phyloP scores from a whole-genome alignment of 768 basidiomycete species.

The Suillus decipiens region DNA sequence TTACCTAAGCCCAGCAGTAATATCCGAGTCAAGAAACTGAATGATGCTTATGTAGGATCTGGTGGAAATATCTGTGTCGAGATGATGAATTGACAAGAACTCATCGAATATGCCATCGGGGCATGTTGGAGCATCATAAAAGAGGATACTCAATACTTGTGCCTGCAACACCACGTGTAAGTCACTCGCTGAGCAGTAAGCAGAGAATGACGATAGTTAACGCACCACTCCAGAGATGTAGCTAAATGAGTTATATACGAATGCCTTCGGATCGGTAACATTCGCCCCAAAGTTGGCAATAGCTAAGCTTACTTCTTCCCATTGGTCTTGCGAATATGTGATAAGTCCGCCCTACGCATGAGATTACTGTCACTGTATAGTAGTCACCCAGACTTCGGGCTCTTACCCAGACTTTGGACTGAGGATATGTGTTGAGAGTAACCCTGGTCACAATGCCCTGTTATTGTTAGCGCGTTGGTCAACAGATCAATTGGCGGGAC shows the following conservation, averaged over 20 bases:
- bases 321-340: constrained; percentile 18
- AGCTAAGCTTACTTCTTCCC: constrained; percentile 8
- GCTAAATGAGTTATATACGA: constrained; percentile 44
- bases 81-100: constrained; percentile 36
- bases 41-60: neutral
- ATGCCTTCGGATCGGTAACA: constrained; percentile 2
- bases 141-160: constrained; percentile 39
- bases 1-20: neutral
- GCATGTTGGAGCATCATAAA: constrained; percentile 52
- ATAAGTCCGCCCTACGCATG: constrained; percentile 51
- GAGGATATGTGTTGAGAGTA: constrained; percentile 53
- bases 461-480: constrained; percentile 32
- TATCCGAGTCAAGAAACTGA: constrained; percentile 1
- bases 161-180: constrained; percentile 21
- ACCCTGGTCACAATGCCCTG: constrained; percentile 63
- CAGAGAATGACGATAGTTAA: neutral
- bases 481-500: constrained; percentile 10
- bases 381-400: constrained; percentile 52
- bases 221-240: constrained; percentile 31
- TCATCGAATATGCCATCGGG: constrained; percentile 29
- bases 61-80: neutral
- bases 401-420: constrained; percentile 57
- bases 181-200: constrained; percentile 18
- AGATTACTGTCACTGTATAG: neutral
- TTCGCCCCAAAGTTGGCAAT: constrained; percentile 3